Base-by-base conservation (phyloP, 345 rosid genomes). In the Bruguiera parviflora region DNA sequence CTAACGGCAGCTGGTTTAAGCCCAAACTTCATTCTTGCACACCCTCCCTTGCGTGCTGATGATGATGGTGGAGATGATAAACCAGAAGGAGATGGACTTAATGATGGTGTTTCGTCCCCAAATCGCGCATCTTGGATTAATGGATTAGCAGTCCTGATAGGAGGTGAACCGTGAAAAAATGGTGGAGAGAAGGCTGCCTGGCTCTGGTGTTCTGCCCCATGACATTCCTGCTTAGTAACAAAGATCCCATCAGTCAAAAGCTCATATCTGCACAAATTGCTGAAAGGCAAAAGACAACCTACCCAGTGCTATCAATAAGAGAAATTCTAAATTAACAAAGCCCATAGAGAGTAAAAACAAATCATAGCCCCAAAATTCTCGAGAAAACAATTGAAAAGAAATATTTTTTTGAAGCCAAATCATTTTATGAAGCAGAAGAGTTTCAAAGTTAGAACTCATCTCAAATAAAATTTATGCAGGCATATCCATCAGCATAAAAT, bases 1-100 rank as follows among this genome's bases (percentile, higher is more conserved):
- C 97, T 92, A 95, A 92, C 96, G 5, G 93, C 84, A 6, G 94
- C 96, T 4, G 92, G 87, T 75, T 90, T 92, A 27, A 83, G 85
- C 72, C 99, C 99, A 29, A 89, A 87, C 37, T 85, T 90, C 88
- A 85, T 75, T 64, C 94, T 80, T 35, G 56, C 89, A 67, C 92
- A 92, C 66, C 96, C 87, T 55, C 84, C 92, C 67, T 83, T 86
- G 60, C 77, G 84, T 53, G 96, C 77, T 39, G 97, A 71, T 29
- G 96, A 64, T 39, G 96, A 66, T 21, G 97, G 81, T 7, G 90
- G 83, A 32, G 95, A 84, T 0, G 86, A 61, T 51, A 81, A 68
- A 61, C 83, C 84, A 0, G 91, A 85, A 1, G 96, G 89, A 0
- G 91, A 77, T 70, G 87, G 87, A 29, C 78, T 73, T 10, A 81